A percentile compares a stretch with the other conserved stretches of the same genome.
phyloP scores from a whole-genome alignment of 2,329 filamentous ascomycete species.

The Stagonosporopsis tanaceti region DNA sequence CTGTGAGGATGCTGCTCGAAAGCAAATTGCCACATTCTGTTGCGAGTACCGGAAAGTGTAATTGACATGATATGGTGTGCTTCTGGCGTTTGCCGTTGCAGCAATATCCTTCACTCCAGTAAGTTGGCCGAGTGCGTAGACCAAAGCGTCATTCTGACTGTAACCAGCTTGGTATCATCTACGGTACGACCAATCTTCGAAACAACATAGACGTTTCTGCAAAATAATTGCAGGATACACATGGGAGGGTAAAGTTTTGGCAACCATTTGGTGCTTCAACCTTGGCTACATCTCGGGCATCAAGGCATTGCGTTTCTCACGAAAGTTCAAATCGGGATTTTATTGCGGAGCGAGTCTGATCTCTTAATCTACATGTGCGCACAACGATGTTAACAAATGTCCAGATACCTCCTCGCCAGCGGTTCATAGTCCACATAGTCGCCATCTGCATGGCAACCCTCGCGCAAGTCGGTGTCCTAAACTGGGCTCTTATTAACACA shows the following conservation, averaged over 20 bases:
- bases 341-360: neutral
- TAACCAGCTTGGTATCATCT: neutral
- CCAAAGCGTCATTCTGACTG: neutral
- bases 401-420: slow-evolving; percentile 4
- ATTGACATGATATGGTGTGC: neutral
- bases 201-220: slow-evolving; percentile 4
- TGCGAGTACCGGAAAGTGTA: slow-evolving; percentile 4
- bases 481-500: slow-evolving; percentile 3
- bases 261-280: slow-evolving; percentile 6
- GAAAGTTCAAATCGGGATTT: neutral
- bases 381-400: neutral
- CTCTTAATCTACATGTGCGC: neutral
- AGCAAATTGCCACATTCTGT: neutral
- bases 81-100: neutral
- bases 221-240: slow-evolving; percentile 2
- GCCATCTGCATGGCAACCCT: slow-evolving; percentile 2
- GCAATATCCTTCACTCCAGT: neutral
- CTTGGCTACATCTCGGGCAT: slow-evolving; percentile 5
- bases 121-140: neutral
- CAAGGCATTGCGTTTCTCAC: slow-evolving; percentile 1
- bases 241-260: slow-evolving; percentile 1
- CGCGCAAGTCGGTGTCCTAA: slow-evolving; percentile 5
- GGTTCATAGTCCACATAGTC: neutral
- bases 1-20: neutral
- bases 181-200: slow-evolving; percentile 1